Base-by-base conservation (phyloP, 2,329 filamentous ascomycete species). In the Aspergillus costaricaensis region DNA sequence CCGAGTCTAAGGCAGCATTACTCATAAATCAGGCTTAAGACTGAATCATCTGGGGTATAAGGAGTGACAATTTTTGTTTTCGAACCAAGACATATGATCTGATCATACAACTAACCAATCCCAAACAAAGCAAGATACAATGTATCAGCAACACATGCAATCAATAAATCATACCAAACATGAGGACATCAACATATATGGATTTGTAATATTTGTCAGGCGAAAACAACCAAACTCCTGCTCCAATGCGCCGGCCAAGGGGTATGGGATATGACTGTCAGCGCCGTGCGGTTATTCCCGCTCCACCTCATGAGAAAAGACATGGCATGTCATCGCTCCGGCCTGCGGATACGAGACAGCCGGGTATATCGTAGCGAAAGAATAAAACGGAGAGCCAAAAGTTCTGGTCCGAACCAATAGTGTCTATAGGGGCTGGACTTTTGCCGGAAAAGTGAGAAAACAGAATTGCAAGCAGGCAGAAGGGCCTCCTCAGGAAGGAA, bases 211-310 rank as follows among this genome's bases (percentile, higher is more conserved):
- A 17, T 19, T 8, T 32, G 12, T n/a, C 39, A 9, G 32, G 6
- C 19, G 5, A 55, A 55, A 32, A 9, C 27, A 47, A 15, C 39
- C 51, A 53, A 47, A 55, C 21, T 17, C 39, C 39, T 47, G 30
- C 21, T n/a, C 39, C 25, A 43, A n/a, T 30, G 25, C 53, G 25
- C 53, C 25, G 7, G 39, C 23, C 53, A 25, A 41, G 38, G 38
- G 52, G 52, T 55, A 55, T 55, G 52, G 53, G 53, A 44, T 55
- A 55, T 55, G 53, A 47, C 53, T 55, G 53, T 55, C 52, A 19
- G 39, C 39, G 53, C 41, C 53, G 19, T 27, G 52, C 39, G 43
- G 39, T 53, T 47, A 55, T 55, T 27, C 38, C 53, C 41, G 53
- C 39, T 47, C 51, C 53, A 44, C 39, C 53, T 32, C 23, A 43